Conservation (phyloP, 2,329 filamentous ascomycete species). For the Diaporthe sp. region DNA sequence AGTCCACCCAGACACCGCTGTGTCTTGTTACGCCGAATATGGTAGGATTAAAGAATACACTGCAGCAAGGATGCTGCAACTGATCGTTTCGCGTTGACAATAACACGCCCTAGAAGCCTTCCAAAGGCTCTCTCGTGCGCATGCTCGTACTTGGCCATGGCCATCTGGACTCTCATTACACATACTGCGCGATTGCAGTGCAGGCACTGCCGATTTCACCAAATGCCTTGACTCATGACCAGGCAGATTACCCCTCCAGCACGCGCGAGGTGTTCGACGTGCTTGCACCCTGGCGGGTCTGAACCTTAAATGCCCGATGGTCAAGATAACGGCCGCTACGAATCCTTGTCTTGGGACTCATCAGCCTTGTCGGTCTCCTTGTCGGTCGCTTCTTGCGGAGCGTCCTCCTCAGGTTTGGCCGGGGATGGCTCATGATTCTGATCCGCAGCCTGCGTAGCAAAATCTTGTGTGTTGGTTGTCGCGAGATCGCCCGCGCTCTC, state of each 20-base stretch:
- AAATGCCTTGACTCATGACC: background rate
- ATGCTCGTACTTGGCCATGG: slow-evolving; percentile 5
- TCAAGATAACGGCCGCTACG: background rate
- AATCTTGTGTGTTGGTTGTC: slow-evolving; percentile 28
- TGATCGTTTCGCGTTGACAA: background rate
- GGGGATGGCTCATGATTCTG: slow-evolving; percentile 39
- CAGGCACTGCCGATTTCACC: background rate
- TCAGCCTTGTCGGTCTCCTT: slow-evolving; percentile 40
- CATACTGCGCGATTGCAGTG: background rate
- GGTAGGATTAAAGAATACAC: slow-evolving; percentile 25
- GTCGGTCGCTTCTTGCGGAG: slow-evolving; percentile 8
- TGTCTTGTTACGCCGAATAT: background rate
- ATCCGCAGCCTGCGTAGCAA: slow-evolving; percentile 36
- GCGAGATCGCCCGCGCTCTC: slow-evolving; percentile 40
- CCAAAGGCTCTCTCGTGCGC: background rate
- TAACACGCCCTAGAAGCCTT: background rate
- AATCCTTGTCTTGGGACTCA: slow-evolving; percentile 29
- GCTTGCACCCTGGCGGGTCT: background rate
- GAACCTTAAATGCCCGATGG: background rate
- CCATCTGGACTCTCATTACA: background rate
- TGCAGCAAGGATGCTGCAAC: slow-evolving; percentile 8
- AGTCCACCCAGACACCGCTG: background rate
- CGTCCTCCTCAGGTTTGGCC: background rate
- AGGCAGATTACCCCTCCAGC: background rate
- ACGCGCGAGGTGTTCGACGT: background rate